Evolutionary conservation across 768 basidiomycete genomes (phyloP).

Genomic region (Termitomyces sp.): DNA sequence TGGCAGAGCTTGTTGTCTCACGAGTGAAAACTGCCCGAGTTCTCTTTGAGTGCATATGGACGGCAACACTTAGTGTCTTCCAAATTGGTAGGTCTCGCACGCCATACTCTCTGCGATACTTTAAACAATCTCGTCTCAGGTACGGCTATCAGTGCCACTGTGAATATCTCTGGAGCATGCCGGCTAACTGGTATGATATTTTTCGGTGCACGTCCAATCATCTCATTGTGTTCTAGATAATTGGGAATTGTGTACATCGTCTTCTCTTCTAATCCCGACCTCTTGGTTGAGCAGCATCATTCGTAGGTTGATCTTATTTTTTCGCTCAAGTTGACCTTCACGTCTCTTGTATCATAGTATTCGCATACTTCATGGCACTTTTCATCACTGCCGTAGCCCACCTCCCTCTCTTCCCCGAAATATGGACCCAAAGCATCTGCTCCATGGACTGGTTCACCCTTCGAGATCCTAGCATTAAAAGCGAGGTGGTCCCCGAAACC

Average conservation of each 20-base stretch:
- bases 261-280: constrained; percentile 41
- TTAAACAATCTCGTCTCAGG: constrained; percentile 28
- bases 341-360: constrained; percentile 26
- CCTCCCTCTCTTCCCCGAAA: constrained; percentile 31
- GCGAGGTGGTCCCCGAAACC: not conserved
- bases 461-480: not conserved
- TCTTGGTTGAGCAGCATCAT: constrained; percentile 47
- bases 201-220: not conserved
- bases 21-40: constrained; percentile 38
- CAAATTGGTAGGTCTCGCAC: constrained; percentile 43
- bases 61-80: constrained; percentile 41
- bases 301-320: constrained; percentile 29
- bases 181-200: constrained; percentile 27
- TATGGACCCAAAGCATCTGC: constrained; percentile 54
- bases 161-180: constrained; percentile 35
- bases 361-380: constrained; percentile 55
- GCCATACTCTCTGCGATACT: not conserved
- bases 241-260: constrained; percentile 44
- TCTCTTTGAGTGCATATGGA: constrained; percentile 56
- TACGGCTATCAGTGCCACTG: constrained; percentile 43
- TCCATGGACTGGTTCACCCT: constrained; percentile 55
- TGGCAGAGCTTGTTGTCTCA: constrained; percentile 33
- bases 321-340: not conserved
- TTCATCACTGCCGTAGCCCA: constrained; percentile 47
- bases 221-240: constrained; percentile 24